Percentiles rank a stretch among this genome's conserved stretches.
Conservation (phyloP, 163 green algal species). For the Scenedesmus sp. region DNA sequence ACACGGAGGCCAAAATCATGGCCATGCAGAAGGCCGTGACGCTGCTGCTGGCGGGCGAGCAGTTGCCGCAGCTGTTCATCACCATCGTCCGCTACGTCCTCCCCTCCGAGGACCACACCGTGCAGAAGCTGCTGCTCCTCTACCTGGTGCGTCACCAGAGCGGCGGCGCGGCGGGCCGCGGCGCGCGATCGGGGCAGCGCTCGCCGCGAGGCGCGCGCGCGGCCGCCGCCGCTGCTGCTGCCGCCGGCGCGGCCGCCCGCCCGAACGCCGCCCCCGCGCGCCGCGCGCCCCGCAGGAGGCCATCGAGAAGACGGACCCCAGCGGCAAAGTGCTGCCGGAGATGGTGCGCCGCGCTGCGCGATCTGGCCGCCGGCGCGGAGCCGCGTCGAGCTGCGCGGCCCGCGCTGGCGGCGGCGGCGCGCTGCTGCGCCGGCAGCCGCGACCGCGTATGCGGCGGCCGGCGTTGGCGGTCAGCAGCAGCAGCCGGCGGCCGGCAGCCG, state of each 20-base stretch:
- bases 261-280: neutral
- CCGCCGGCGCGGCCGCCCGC: too few species aligned
- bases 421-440: too few species aligned
- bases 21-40: constrained; percentile 97
- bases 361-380: too few species aligned
- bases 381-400: too few species aligned
- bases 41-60: constrained; percentile 95
- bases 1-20: constrained; percentile 84
- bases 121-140: constrained; percentile 99
- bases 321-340: constrained; percentile 98
- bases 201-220: too few species aligned
- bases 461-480: too few species aligned
- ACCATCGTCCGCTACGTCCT: constrained; percentile 99
- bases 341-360: constrained; percentile 95
- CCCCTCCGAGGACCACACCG: constrained; percentile 96
- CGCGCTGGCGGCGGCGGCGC: too few species aligned
- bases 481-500: neutral
- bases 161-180: too few species aligned
- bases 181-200: too few species aligned
- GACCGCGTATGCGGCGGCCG: too few species aligned
- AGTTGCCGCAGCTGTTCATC: constrained; percentile 98
- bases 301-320: constrained; percentile 98
- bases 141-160: constrained; percentile 84
- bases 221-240: too few species aligned
- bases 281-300: constrained; percentile 83